Evolutionary conservation across 2,329 filamentous ascomycete genomes (phyloP).

Genomic region (Exophiala sp.): DNA sequence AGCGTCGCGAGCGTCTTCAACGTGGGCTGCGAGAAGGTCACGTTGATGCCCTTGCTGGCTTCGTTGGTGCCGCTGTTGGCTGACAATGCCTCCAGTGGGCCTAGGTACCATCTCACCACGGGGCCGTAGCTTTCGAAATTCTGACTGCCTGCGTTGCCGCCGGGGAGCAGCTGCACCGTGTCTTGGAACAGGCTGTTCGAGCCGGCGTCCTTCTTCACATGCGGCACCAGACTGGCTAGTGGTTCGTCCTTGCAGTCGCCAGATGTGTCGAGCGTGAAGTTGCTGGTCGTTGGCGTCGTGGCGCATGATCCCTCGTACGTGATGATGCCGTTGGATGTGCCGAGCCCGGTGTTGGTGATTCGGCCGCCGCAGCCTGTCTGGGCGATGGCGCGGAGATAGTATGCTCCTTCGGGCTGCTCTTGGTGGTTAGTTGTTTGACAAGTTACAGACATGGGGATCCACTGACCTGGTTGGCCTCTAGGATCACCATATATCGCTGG

Average conservation of each 20-base stretch:
- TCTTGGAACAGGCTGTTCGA: conserved; percentile 8
- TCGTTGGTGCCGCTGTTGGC: conserved; percentile 13
- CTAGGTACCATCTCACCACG: conserved; percentile 23
- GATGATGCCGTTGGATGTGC: conserved; percentile 23
- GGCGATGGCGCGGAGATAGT: conserved; percentile 26
- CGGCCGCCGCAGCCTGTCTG: conserved; percentile 22
- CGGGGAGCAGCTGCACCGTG: conserved; percentile 22
- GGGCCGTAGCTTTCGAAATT: conserved; percentile 17
- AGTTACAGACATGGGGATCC: not conserved
- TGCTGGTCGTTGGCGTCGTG: conserved; percentile 8
- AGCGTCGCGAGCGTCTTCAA: conserved; percentile 23
- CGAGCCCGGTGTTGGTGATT: conserved; percentile 20
- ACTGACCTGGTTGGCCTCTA: conserved; percentile 27
- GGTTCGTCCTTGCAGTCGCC: conserved; percentile 25
- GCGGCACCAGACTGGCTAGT: conserved; percentile 21
- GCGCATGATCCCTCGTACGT: conserved; percentile 21
- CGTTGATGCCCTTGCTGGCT: conserved; percentile 17
- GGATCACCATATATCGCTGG: conserved; percentile 31
- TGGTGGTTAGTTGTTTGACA: conserved; percentile 1
- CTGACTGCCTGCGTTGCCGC: conserved; percentile 21
- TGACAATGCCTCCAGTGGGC: conserved; percentile 5
- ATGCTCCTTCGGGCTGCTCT: conserved; percentile 19
- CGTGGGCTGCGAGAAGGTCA: conserved; percentile 22
- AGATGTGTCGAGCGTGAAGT: conserved; percentile 9
- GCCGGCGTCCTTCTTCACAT: conserved; percentile 17